phyloP scores from a whole-genome alignment of 768 basidiomycete genomes.

The Mycena epipterygia region DNA sequence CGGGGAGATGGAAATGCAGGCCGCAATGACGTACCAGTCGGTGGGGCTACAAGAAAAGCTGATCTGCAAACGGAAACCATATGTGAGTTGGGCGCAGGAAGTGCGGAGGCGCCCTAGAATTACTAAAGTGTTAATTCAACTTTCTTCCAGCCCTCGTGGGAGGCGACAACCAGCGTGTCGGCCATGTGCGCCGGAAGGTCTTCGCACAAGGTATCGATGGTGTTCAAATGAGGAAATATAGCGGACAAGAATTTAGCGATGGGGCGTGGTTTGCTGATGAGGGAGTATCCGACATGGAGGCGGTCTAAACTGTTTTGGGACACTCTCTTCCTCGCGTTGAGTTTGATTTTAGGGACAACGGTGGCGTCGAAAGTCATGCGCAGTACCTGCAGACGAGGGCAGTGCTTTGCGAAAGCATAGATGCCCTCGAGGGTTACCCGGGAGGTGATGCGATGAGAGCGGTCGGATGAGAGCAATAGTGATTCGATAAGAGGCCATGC shows the following conservation, averaged over 20 bases:
- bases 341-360: neutral
- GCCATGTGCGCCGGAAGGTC: neutral
- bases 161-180: neutral
- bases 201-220: neutral
- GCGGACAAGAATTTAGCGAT: constrained; percentile 6
- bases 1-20: too few relatives aligned
- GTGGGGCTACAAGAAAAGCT: too few relatives aligned
- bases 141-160: neutral
- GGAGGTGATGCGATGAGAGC: neutral
- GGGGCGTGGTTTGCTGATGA: neutral
- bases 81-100: too few relatives aligned
- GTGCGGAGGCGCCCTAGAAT: too few relatives aligned
- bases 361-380: neutral
- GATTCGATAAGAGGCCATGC: neutral
- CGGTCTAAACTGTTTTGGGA: neutral
- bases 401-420: constrained; percentile 1
- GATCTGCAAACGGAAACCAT: too few relatives aligned
- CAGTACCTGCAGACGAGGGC: neutral
- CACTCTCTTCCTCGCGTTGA: neutral
- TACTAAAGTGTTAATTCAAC: neutral
- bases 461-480: neutral
- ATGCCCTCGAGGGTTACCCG: constrained; percentile 5
- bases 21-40: too few relatives aligned
- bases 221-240: neutral
- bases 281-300: neutral